Base-by-base conservation (phyloP, 192 early-diverging fungal genomes). In the Endogone sp. region DNA sequence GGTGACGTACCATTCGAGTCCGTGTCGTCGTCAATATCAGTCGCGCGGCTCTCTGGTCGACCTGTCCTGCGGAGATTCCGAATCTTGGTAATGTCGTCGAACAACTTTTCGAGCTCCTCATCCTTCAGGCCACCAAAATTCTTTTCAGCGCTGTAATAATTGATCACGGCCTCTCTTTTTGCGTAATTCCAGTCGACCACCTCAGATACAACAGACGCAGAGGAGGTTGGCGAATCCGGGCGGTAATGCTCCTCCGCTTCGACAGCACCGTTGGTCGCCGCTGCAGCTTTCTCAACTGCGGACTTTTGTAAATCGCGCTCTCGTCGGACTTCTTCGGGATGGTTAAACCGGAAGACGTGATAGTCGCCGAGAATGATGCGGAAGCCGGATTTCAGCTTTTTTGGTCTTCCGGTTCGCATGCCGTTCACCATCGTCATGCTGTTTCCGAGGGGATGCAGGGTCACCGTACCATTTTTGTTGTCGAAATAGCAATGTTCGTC, bases 321-420 rank as follows among this genome's bases (percentile, higher is more conserved):
- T 9, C 79, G 75, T n/a, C 91, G 84, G 2, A 85, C 91, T 67
- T 95, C 91, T 64, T 85, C 87, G 3, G 94, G 94, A 71, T 95
- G 82, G 63, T 91, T 94, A 64, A 94, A 91, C 11, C 93, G 77
- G 67, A 94, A 95, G 0, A 95, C 90, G 77, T 92, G 93, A 64
- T 89, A 82, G 44, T 86, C 83, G 32, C 92, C 93, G 21, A 95
- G 77, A 54, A 94, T 93, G 30, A 95, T 81, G 56, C 94, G 88
- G 68, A 82, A 91, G 9, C 93, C 93, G 0, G 89, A 91, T 31
- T 81, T 76, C 29, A 95, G 74, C 32, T 70, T 78, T 63, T 76
- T 80, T 2, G 87, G 78, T 62, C 82, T 79, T 9, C 44, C 67
- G 25, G 93, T 90, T 25, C 80, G 85, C 58, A 82, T 82, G 3